phyloP scores from a whole-genome alignment of 805 yeast genomes.

The Starmera dryadoides region DNA sequence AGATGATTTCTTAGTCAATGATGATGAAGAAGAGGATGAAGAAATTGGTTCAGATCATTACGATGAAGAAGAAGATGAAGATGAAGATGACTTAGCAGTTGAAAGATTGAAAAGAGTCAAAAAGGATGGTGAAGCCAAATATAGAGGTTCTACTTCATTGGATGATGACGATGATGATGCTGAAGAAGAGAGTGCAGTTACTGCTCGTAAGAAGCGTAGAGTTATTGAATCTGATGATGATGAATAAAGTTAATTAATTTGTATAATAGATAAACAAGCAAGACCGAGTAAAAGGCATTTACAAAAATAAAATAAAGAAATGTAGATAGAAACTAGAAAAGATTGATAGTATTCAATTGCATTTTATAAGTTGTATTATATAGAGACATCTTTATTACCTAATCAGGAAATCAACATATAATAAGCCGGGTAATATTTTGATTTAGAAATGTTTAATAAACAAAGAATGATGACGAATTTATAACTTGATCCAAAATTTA shows the following conservation, averaged over 20 bases:
- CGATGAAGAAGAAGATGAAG: slow-evolving; percentile 40
- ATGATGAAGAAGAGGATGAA: slow-evolving; percentile 24
- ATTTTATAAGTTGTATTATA: no score
- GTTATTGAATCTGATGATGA: slow-evolving; percentile 52
- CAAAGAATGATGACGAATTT: not conserved
- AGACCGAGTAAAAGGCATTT: no score
- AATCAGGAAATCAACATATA: not conserved
- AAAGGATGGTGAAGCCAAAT: slow-evolving; percentile 43
- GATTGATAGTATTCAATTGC: no score
- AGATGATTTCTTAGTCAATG: slow-evolving; percentile 26
- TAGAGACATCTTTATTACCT: not conserved
- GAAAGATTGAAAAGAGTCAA: slow-evolving; percentile 51
- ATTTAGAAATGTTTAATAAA: not conserved
- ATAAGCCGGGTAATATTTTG: not conserved
- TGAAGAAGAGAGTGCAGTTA: slow-evolving; percentile 16
- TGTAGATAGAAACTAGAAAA: no score
- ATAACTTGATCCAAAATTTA: no score
- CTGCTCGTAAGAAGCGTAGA: slow-evolving; percentile 33
- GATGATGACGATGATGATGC: slow-evolving; percentile 28
- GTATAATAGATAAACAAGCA: not conserved
- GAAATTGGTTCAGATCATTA: slow-evolving; percentile 26
- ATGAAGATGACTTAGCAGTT: slow-evolving; percentile 45
- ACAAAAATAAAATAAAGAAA: no score
- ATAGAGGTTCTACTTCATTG: slow-evolving; percentile 46
- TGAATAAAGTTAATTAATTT: slow-evolving; percentile 21